Evolutionary conservation across 2,329 filamentous ascomycete genomes (phyloP), one percentile per base, ranked within the genome.

Genomic region (Fusarium nanum): DNA sequence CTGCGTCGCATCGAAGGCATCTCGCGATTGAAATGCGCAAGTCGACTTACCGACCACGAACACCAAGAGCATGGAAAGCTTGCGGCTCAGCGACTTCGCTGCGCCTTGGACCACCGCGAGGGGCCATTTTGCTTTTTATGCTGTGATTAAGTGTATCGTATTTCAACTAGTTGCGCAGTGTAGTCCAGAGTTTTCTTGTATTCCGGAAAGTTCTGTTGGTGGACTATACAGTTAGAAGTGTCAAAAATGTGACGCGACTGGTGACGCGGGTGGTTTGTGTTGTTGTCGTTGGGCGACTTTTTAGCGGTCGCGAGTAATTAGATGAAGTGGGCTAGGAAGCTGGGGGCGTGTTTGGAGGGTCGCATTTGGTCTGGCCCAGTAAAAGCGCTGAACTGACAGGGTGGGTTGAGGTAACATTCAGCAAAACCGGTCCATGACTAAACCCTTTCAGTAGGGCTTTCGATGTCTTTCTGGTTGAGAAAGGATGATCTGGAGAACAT

Each of bases 41-140:
- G 3, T 56, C 25, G 18, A 77, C 80, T 45, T 76, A 83, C 81
- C 81, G 80, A 65, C 81, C 81, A 59, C 76, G 77, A 28, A 77
- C 71, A 47, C 81, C 78, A 18, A 81, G 73, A 70, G 78, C 72
- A 65, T 80, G 75, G 59, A 80, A 72, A 45, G 72, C 78, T 67
- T 80, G 73, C 25, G 75, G 75, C 64, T 78, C 76, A 55, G 72
- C 64, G 55, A 70, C 74, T 56, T 77, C 75, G 54, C 73, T 73
- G 64, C 78, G 77, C 67, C 72, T 74, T 25, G 68, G 27, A 41
- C 61, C 76, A 60, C 63, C 76, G 61, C 77, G 78, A 60, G 78
- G 76, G 64, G 78, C 77, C 80, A 81, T 81, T 47, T 49, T 60
- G 42, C 49, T 48, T 55, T 44, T 57, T 30, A n/a, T 57, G 18